Evolutionary conservation across 2,329 filamentous ascomycete species (phyloP).

Genomic region (Xylariaceae sp.): DNA sequence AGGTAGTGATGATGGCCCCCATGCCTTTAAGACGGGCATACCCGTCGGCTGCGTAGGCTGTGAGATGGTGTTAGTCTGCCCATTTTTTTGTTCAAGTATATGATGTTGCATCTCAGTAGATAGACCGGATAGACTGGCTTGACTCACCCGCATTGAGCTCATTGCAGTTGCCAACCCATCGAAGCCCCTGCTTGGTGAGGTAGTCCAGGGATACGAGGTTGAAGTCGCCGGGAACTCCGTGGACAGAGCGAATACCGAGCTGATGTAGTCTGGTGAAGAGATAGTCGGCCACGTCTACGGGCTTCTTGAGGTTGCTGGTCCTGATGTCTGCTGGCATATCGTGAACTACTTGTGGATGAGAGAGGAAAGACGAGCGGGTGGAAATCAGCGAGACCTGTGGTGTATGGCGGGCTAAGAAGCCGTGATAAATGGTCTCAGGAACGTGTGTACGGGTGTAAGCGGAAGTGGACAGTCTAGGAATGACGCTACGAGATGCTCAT

Average conservation of each 20-base stretch:
- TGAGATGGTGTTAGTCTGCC: not conserved
- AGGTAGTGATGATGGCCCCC: constrained; percentile 67
- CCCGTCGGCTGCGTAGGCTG: constrained; percentile 74
- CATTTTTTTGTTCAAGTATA: no score
- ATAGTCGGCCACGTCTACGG: constrained; percentile 61
- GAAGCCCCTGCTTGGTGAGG: constrained; percentile 51
- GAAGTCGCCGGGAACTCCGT: constrained; percentile 70
- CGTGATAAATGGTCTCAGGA: no score
- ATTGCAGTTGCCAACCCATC: constrained; percentile 67
- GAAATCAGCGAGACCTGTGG: no score
- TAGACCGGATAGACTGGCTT: not conserved
- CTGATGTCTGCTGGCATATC: constrained; percentile 31
- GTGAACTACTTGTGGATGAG: no score
- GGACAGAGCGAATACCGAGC: constrained; percentile 60
- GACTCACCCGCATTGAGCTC: constrained; percentile 67
- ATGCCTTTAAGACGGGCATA: constrained; percentile 72
- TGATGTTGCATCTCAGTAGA: no score
- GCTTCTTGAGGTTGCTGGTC: constrained; percentile 40
- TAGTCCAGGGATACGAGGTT: constrained; percentile 68
- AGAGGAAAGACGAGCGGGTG: no score
- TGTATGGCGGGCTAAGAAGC: no score
- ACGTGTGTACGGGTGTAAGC: no score
- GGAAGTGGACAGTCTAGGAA: no score
- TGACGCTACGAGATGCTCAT: no score
- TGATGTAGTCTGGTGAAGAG: constrained; percentile 62